Conservation (phyloP, 148 eudicot species). For the Camellia granthamiana region DNA sequence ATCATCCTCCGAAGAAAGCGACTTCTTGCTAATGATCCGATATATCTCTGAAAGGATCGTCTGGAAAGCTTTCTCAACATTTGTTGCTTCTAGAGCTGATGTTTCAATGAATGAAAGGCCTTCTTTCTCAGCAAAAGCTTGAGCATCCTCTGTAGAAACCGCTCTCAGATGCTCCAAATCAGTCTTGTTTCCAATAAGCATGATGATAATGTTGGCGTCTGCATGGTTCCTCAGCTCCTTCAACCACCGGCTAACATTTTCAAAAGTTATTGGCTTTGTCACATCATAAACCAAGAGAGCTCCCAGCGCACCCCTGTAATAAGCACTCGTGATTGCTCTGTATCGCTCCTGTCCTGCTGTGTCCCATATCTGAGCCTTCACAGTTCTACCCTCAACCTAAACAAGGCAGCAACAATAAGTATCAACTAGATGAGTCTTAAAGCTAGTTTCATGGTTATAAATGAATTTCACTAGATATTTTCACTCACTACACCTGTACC, state of each 20-base stretch:
- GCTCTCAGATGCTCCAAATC: conserved; percentile 62
- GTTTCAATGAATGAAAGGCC: conserved; percentile 64
- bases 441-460: neutral
- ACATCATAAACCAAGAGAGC: conserved; percentile 60
- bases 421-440: neutral
- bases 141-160: conserved; percentile 58
- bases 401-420: neutral
- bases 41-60: conserved; percentile 48
- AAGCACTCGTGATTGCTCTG: conserved; percentile 65
- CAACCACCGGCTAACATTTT: conserved; percentile 60
- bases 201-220: conserved; percentile 55
- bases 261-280: conserved; percentile 58
- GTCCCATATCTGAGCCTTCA: conserved; percentile 66
- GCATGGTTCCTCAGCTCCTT: conserved; percentile 66
- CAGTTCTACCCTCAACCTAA: conserved; percentile 57
- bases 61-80: conserved; percentile 57
- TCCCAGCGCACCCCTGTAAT: conserved; percentile 60
- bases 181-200: conserved; percentile 65
- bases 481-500: neutral
- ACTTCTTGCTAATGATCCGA: conserved; percentile 49
- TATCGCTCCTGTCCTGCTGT: conserved; percentile 65
- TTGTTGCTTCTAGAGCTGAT: conserved; percentile 57
- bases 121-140: conserved; percentile 57
- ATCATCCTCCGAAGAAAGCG: conserved; percentile 36
- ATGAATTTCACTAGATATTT: neutral